phyloP scores from a whole-genome alignment of 108 stramenopile species.

The Cyclotella cryptica region DNA sequence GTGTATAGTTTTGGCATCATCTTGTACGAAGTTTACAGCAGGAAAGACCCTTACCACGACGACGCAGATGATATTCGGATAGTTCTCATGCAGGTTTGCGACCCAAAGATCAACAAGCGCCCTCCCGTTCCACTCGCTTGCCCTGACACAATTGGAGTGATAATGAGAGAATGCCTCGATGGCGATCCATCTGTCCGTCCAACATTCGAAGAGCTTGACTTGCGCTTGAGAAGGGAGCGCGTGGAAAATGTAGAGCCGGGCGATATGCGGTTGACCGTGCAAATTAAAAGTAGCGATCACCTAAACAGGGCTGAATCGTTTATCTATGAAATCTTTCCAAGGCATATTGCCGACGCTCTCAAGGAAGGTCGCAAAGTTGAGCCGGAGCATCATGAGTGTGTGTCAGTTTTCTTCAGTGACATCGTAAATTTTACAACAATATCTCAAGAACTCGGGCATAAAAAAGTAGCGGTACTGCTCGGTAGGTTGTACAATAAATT shows the following conservation, averaged over 20 bases:
- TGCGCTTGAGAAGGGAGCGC: conserved; percentile 42
- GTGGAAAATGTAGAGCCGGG: conserved; percentile 45
- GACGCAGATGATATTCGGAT: conserved; percentile 47
- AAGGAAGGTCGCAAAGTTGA: conserved; percentile 60
- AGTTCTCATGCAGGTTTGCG: conserved; percentile 48
- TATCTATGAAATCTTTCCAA: conserved; percentile 56
- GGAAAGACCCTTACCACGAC: conserved; percentile 65
- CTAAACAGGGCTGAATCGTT: conserved; percentile 9
- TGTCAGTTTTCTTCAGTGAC: conserved; percentile 57
- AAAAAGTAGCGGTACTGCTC: conserved; percentile 69
- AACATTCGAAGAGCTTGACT: conserved; percentile 56
- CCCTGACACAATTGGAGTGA: conserved; percentile 34
- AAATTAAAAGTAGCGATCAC: neutral
- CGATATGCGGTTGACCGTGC: conserved; percentile 18
- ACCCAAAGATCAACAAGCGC: conserved; percentile 55
- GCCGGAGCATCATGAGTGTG: conserved; percentile 30
- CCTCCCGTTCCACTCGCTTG: conserved; percentile 48
- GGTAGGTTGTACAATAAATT: conserved; percentile 72
- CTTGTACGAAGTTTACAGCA: conserved; percentile 61
- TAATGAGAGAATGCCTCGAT: conserved; percentile 54
- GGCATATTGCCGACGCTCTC: conserved; percentile 61
- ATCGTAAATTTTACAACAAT: conserved; percentile 80
- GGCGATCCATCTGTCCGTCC: conserved; percentile 47
- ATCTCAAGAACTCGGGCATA: conserved; percentile 55
- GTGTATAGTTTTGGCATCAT: conserved; percentile 76